Evolutionary conservation across 371 early-diverging fungal species (phyloP).

Genomic region (Dichotomocladium elegans): DNA sequence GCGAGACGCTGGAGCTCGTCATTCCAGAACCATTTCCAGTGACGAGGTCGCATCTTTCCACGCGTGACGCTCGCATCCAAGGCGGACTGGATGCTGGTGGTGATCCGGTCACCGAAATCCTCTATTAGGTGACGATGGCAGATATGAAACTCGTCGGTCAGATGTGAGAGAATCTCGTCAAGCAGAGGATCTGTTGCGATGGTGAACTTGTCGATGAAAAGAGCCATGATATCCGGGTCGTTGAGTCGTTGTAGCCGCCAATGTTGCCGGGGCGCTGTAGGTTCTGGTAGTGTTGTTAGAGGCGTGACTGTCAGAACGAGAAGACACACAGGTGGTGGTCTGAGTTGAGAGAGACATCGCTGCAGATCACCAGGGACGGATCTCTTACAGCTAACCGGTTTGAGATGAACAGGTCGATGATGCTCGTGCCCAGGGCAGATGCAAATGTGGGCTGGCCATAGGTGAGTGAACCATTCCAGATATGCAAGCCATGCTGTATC

Average conservation of each 20-base stretch:
- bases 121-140: background rate
- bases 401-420: conserved; percentile 6
- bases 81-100: background rate
- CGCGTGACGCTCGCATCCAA: conserved; percentile 5
- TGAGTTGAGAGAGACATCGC: background rate
- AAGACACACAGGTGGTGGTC: background rate
- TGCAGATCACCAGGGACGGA: background rate
- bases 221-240: background rate
- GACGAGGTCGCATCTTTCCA: background rate
- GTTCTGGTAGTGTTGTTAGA: background rate
- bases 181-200: background rate
- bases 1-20: conserved; percentile 1
- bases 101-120: background rate
- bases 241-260: background rate
- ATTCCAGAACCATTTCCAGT: conserved; percentile 7
- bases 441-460: background rate
- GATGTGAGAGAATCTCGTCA: background rate
- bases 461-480: background rate
- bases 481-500: background rate
- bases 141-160: background rate
- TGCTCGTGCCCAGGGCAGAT: background rate
- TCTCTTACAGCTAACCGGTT: background rate
- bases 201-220: background rate
- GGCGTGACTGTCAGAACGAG: background rate
- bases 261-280: background rate